Evolutionary conservation across 2,329 filamentous ascomycete species (phyloP).

Genomic region (Penicillium hordei): DNA sequence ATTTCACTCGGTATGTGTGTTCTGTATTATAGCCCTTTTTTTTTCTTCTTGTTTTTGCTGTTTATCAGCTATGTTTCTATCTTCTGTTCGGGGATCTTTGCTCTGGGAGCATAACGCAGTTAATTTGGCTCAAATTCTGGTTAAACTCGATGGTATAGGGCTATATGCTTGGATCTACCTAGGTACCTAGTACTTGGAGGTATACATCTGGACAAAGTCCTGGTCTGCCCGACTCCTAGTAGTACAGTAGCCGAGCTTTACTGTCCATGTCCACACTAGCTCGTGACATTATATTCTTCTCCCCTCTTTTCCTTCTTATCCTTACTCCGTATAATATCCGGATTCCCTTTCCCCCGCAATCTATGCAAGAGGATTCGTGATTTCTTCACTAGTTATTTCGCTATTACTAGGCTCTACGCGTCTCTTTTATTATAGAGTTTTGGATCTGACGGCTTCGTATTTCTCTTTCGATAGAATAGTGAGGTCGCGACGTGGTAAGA

Average conservation of each 20-base stretch:
- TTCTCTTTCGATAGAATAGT: neutral
- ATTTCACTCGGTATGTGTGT: neutral
- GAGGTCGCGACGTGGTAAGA: neutral
- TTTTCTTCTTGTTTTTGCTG: neutral
- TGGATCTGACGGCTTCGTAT: neutral
- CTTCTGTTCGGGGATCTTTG: neutral
- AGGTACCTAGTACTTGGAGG: neutral
- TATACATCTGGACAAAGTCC: constrained; percentile 1
- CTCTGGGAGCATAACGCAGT: neutral
- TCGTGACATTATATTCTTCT: constrained; percentile 18
- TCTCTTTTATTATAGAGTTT: neutral
- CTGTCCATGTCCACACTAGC: constrained; percentile 4
- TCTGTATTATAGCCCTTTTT: constrained; percentile 11
- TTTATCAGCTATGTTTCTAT: neutral
- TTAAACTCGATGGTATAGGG: neutral
- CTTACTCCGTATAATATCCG: neutral
- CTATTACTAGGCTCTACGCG: neutral
- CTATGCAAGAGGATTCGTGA: neutral
- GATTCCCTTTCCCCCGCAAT: neutral
- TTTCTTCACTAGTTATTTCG: neutral
- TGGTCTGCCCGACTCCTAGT: constrained; percentile 2
- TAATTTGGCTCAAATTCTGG: neutral
- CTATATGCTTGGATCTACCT: neutral
- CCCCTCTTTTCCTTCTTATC: constrained; percentile 1
- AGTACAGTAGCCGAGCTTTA: constrained; percentile 2